phyloP scores from a whole-genome alignment of 306 rosid species.

The Vigna unguiculata region DNA sequence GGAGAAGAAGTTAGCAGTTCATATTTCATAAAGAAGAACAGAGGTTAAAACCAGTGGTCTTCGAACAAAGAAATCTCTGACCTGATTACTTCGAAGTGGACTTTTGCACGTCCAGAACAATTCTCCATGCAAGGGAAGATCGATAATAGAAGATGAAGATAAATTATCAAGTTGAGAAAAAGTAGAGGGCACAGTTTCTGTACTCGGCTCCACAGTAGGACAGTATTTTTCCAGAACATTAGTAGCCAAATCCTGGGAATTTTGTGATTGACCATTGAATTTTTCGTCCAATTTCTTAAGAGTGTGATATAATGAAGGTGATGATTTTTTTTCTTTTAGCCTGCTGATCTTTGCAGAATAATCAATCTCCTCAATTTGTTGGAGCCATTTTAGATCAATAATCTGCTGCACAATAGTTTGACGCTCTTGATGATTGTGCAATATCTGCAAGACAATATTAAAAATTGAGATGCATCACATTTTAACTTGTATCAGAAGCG shows the following conservation, averaged over 20 bases:
- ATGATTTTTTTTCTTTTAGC: conserved; percentile 41
- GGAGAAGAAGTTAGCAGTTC: conserved; percentile 27
- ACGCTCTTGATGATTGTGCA: conserved; percentile 51
- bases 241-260: conserved; percentile 45
- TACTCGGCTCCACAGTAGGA: conserved; percentile 51
- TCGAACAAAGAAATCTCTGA: conserved; percentile 46
- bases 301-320: conserved; percentile 50
- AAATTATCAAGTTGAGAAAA: conserved; percentile 62
- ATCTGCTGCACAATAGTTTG: conserved; percentile 73
- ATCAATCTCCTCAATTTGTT: conserved; percentile 48
- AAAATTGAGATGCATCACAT: conserved; percentile 16
- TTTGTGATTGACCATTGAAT: conserved; percentile 51
- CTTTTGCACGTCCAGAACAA: conserved; percentile 72
- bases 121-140: conserved; percentile 69
- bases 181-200: conserved; percentile 54
- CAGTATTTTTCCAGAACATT: conserved; percentile 44
- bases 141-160: conserved; percentile 58
- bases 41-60: conserved; percentile 13
- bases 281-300: conserved; percentile 47
- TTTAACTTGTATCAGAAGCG: conserved; percentile 11
- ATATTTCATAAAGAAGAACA: conserved; percentile 10
- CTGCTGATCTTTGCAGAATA: conserved; percentile 49
- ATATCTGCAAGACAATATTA: conserved; percentile 51
- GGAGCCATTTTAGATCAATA: conserved; percentile 70
- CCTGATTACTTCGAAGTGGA: conserved; percentile 74